These are phyloP conservation scores for Sporothrix phasma DNA, from an alignment of 2,329 filamentous ascomycete genomes.

Conservation along the genomic window DNA sequence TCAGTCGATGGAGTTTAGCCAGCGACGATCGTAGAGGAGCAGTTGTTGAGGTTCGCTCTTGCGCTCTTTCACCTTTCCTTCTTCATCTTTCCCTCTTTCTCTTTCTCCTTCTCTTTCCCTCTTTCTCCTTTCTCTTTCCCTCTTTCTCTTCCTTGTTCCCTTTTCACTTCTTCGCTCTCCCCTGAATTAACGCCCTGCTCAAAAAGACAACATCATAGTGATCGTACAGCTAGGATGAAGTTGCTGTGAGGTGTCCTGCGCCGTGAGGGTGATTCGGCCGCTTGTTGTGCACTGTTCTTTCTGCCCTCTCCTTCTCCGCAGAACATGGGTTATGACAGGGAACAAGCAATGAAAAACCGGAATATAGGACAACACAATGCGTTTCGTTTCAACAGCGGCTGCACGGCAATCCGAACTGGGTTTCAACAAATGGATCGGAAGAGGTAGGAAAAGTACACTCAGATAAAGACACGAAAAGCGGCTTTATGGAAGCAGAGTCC, in stretches of 20 bases:
- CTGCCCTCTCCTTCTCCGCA: not conserved
- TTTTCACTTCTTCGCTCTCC: not conserved
- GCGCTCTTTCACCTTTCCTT: no score
- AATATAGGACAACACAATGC: not conserved
- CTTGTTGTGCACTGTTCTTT: not conserved
- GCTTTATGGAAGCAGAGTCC: no score
- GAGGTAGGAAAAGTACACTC: not conserved
- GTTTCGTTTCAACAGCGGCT: conserved; percentile 8
- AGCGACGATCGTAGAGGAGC: no score
- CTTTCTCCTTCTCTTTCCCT: no score
- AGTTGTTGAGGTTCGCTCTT: no score
- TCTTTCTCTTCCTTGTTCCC: no score
- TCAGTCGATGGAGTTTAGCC: no score
- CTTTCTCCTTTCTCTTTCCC: no score
- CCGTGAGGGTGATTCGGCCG: not conserved
- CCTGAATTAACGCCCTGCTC: no score
- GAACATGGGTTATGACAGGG: not conserved
- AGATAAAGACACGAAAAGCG: no score
- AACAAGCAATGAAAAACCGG: not conserved
- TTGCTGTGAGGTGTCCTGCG: not conserved
- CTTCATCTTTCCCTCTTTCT: no score
- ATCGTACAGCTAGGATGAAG: no score
- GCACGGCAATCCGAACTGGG: not conserved
- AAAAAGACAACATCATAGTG: not conserved
- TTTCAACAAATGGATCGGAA: not conserved